Evolutionary conservation across 1,284 basidiomycete genomes (phyloP), one percentile per base, ranked within the genome.

Genomic region (Tilletiaria anomala): DNA sequence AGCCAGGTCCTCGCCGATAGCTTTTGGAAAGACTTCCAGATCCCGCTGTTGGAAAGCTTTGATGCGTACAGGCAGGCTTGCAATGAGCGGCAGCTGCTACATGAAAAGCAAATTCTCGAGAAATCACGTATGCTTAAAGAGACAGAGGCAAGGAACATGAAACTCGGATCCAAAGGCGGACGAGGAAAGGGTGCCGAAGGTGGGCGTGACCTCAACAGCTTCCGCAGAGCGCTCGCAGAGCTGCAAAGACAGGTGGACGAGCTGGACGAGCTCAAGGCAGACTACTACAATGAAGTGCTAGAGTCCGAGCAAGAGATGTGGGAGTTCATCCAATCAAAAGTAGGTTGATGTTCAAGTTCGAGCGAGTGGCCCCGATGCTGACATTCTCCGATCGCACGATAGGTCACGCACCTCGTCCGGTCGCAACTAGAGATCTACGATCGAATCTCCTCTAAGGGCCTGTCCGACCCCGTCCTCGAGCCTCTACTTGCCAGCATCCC

Each of bases 241-340:
- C 70, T 94, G 26, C 88, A 94, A 58, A 74, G 77, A 31, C 86
- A 91, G 67, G 86, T 94, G 0, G 82, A 87, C 54, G 83, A 83
- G 42, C 72, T 88, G 14, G 84, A 88, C 64, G 78, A 78, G 48
- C 70, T 86, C 48, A 87, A 86, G 60, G 75, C 70, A 3, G 73
- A 75, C 8, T 83, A 88, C 69, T 88, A 88, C 62, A 76, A 70
- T 51, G 82, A 89, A 54, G 87, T 91, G 41, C 71, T 89, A 40
- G 83, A 86, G 44, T 84, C 86, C 51, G 88, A 94, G 69, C 84
- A 91, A 56, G 80, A 88, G 69, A 78, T 85, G 5, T 94, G 89
- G 89, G 78, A 86, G 55, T 78, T 78, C 12, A 83, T 93, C 10
- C 78, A 88, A 58, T 76, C 38, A 36, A 66, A 64, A 32, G 60